Base-by-base conservation (phyloP, 2,329 filamentous ascomycete genomes). In the Fusarium keratoplasticum region DNA sequence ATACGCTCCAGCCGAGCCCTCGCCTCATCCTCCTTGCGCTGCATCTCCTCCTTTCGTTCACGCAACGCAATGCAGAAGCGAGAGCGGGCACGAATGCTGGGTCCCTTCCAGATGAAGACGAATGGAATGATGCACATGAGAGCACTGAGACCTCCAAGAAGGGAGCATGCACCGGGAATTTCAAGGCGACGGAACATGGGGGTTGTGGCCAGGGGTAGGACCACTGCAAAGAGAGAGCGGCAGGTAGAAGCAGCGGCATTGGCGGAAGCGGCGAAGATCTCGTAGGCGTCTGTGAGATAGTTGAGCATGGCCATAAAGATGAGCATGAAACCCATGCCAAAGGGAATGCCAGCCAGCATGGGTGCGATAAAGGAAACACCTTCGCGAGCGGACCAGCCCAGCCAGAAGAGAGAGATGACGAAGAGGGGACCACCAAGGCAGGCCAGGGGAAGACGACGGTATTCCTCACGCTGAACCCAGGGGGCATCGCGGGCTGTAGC, bases 201-300 rank as follows among this genome's bases (percentile, higher is more conserved):
- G 3, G 82, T 80, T 4, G 87, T 87, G 13, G 87, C 87, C 20
- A 93, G 83, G 5, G 91, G 90, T 54, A 93, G 83, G 1, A 91
- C 82, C 1, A 98, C 95, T 52, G 95, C 94, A 2, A 96, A 97
- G 81, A 98, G 94, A 93, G 96, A 96, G 64, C 96, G 95, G 1
- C 94, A 98, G 84, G 84, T 97, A 65, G 96, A 98, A 84, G 84
- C 97, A 61, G 86, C 93, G 79, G 96, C 96, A 52, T 89, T 98
- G 79, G 94, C 95, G 25, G 92, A 91, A 79, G 92, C 91, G 57
- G 90, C 89, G 75, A 89, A 93, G 54, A 90, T 87, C 72, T 90
- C 88, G 80, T 93, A 93, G n/a, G 91, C 90, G 74, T 93, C 91
- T 35, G 88, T 90, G 16, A 92, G 84, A 76, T 92, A 92, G 74